Percentiles rank a stretch among this genome's conserved stretches.
These are phyloP conservation scores for Nigrospora osmanthi DNA, from an alignment of 2,329 filamentous ascomycete species.

Conservation along the genomic window DNA sequence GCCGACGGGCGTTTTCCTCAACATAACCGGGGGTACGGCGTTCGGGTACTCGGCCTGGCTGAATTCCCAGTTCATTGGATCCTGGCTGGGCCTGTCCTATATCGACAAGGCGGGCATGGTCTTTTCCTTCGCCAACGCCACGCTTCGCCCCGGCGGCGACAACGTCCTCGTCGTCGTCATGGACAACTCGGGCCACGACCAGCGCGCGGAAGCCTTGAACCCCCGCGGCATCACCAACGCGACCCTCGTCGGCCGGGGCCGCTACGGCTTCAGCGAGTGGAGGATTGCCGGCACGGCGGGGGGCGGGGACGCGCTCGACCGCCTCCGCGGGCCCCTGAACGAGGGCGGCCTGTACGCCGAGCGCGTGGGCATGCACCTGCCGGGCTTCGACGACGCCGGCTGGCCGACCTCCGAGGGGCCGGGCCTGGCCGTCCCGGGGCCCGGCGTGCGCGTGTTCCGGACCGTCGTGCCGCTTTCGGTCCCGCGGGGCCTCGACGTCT, in stretches of 20 bases:
- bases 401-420: conserved; percentile 26
- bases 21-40: conserved; percentile 44
- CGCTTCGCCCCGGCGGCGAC: conserved; percentile 26
- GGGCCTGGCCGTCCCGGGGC: conserved; percentile 32
- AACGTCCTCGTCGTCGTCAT: conserved; percentile 49
- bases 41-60: conserved; percentile 52
- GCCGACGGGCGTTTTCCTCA: conserved; percentile 36
- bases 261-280: conserved; percentile 42
- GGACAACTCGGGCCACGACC: conserved; percentile 53
- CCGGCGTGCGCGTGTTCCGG: conserved; percentile 49
- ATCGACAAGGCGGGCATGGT: conserved; percentile 25
- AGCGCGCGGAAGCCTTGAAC: conserved; percentile 36
- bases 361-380: conserved; percentile 50
- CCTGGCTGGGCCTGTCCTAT: conserved; percentile 41
- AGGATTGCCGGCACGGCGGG: conserved; percentile 50
- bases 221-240: conserved; percentile 45
- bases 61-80: conserved; percentile 48
- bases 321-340: conserved; percentile 45
- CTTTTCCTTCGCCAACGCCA: conserved; percentile 43
- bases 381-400: conserved; percentile 41
- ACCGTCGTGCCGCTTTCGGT: conserved; percentile 42
- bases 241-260: conserved; percentile 31
- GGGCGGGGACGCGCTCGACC: conserved; percentile 42
- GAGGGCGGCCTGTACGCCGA: conserved; percentile 53
- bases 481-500: conserved; percentile 43